Base-by-base conservation (phyloP, 768 basidiomycete genomes). In the Leucocoprinus birnbaumii region DNA sequence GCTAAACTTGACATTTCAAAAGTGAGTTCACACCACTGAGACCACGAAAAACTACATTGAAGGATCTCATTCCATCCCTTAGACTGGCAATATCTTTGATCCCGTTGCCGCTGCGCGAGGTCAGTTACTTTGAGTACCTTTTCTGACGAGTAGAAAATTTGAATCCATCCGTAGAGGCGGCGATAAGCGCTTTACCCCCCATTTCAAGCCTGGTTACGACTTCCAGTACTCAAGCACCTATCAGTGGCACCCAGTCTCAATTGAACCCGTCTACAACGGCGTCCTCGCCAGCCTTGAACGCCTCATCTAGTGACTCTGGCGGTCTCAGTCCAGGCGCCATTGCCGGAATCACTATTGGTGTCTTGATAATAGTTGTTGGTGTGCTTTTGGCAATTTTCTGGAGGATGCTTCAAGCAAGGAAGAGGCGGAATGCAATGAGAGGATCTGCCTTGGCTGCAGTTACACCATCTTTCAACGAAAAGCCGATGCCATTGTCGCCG, bases 261-360 rank as follows among this genome's bases (percentile, higher is more conserved):
- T 21, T 35, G 22, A 55, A 52, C 0, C 24, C 61, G 40, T 48
- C 61, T 8, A 48, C 51, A 44, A 48, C 63, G 24, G 45, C 62
- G 21, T 24, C 42, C 6, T 6, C 40, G 13, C 24, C 45, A 13
- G 22, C n/a, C 45, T 46, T 14, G 7, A 16, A 3, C 14, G 22
- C 1, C 9, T n/a, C 46, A 58, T 14, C 40, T 34, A 35, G 37
- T 24, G 43, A 19, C 16, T 52, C 55, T 25, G 44, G 53, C 35
- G 49, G 35, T 48, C 51, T 61, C 16, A 69, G 80, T 59, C 74
- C 80, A 2, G 84, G 84, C 2, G 82, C 81, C 18, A 85, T 87
- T 34, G 80, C 82, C 5, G 86, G 85, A 19, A 84, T 85, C 18
- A 78, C 79, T 7, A 72, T 84, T 1, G 83, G 80, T 4, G 83